Conservation (phyloP, 2,329 filamentous ascomycete species). For the Parafenestella ontariensis region DNA sequence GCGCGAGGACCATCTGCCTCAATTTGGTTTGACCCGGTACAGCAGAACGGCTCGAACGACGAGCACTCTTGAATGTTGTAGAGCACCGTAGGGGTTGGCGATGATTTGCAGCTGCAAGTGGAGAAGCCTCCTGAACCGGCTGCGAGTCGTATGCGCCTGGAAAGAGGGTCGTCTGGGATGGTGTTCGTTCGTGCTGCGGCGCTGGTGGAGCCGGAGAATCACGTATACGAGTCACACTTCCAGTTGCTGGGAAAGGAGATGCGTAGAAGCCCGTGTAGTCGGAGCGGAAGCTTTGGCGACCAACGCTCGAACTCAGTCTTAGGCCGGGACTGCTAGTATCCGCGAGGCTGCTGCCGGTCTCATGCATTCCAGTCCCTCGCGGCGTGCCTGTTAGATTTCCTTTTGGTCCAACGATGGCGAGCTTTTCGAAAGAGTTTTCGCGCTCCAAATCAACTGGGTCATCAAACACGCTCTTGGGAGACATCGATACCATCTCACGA, state of each 20-base stretch:
- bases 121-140: constrained; percentile 18
- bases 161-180: constrained; percentile 32
- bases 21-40: constrained; percentile 45
- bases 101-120: constrained; percentile 10
- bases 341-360: constrained; percentile 49
- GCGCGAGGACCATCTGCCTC: constrained; percentile 43
- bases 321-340: constrained; percentile 46
- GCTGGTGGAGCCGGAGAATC: constrained; percentile 4
- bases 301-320: constrained; percentile 25
- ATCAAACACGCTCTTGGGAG: constrained; percentile 3
- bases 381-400: constrained; percentile 49
- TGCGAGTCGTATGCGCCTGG: constrained; percentile 19
- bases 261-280: constrained; percentile 31
- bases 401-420: constrained; percentile 42
- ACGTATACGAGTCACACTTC: constrained; percentile 32
- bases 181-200: constrained; percentile 21
- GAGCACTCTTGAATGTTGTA: constrained; percentile 23
- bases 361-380: constrained; percentile 43
- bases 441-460: constrained; percentile 19
- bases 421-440: constrained; percentile 46
- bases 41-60: constrained; percentile 35
- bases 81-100: constrained; percentile 23
- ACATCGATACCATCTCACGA: background rate
- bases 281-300: constrained; percentile 16
- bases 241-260: constrained; percentile 25